A percentile compares a stretch with the other conserved stretches of the same genome.
phyloP scores from a whole-genome alignment of 176 grass and related monocot genomes.

The Zea mays region Zm-B73-REFERENCE-NAM-5.0 NC_050096.1:37657501-37658000 shows the following conservation, averaged over 20 bases:
- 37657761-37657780: slow-evolving; percentile 7
- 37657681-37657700: slow-evolving; percentile 5
- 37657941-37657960: slow-evolving; percentile 5
- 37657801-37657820: slow-evolving; percentile 16
- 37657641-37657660: slow-evolving; percentile 45
- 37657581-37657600: slow-evolving; percentile 45
- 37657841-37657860: slow-evolving; percentile 60
- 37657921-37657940: neutral
- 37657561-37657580: slow-evolving; percentile 53
- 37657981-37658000: slow-evolving; percentile 80
- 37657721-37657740: slow-evolving; percentile 5
- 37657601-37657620: slow-evolving; percentile 24
- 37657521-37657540: slow-evolving; percentile 16
- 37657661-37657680: slow-evolving; percentile 49
- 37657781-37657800: slow-evolving; percentile 14
- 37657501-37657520: too few relatives aligned
- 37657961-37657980: slow-evolving; percentile 65
- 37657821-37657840: slow-evolving; percentile 30
- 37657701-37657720: slow-evolving; percentile 24
- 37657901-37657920: neutral
- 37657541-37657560: slow-evolving; percentile 65
- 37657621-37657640: slow-evolving; percentile 46
- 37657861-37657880: slow-evolving; percentile 91
- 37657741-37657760: slow-evolving; percentile 13
- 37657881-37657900: neutral